phyloP scores from a whole-genome alignment of 371 early-diverging fungal species.

The Mortierella sp. region DNA sequence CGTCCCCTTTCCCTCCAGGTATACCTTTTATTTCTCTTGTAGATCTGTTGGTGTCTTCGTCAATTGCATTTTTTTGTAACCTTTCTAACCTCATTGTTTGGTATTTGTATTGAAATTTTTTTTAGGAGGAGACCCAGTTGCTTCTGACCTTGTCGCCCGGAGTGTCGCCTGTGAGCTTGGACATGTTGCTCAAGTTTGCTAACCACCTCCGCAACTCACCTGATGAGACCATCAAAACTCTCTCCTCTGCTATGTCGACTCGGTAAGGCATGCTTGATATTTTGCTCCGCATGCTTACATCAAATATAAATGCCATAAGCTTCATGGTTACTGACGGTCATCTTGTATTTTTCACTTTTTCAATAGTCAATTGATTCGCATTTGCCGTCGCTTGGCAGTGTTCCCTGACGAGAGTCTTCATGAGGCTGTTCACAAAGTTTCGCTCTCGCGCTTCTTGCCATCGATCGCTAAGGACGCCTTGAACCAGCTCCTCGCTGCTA shows the following conservation, averaged over 20 bases:
- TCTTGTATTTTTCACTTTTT: neutral
- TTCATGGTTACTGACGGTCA: neutral
- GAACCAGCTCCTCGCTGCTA: slow-evolving; percentile 72
- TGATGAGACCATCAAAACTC: slow-evolving; percentile 75
- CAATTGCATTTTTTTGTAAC: neutral
- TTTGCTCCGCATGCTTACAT: slow-evolving; percentile 12
- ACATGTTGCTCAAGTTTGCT: slow-evolving; percentile 74
- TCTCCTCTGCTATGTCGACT: slow-evolving; percentile 78
- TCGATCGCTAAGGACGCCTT: slow-evolving; percentile 76
- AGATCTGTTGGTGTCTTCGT: neutral
- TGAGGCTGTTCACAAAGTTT: slow-evolving; percentile 80
- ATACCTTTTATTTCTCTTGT: neutral
- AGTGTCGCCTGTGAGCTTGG: slow-evolving; percentile 69
- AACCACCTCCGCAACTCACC: slow-evolving; percentile 74
- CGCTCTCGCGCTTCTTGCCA: slow-evolving; percentile 85
- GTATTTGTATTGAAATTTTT: neutral
- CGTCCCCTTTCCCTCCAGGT: slow-evolving; percentile 69
- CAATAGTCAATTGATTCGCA: slow-evolving; percentile 80
- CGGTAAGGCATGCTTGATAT: slow-evolving; percentile 54
- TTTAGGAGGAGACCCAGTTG: slow-evolving; percentile 75
- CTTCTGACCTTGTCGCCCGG: slow-evolving; percentile 75
- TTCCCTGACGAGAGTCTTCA: slow-evolving; percentile 81
- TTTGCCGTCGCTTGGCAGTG: slow-evolving; percentile 78
- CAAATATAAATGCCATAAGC: neutral
- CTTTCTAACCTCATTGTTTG: neutral